Percentiles rank a stretch among this genome's conserved stretches.
phyloP scores from a whole-genome alignment of 2,329 filamentous ascomycete species.

The Raffaelea albimanens region DNA sequence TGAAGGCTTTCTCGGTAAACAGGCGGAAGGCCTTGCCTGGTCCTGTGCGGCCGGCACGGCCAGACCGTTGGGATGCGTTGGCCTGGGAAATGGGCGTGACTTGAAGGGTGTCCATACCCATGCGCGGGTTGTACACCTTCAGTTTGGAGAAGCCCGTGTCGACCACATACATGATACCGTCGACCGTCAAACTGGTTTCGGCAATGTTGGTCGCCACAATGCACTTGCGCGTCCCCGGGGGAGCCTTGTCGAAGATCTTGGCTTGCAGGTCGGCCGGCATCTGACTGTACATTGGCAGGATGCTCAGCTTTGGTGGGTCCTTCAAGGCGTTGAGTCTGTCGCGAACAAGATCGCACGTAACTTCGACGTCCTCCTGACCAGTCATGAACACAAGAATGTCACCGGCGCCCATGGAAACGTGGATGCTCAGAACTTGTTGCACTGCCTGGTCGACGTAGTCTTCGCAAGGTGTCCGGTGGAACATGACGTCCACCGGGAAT shows the following conservation, averaged over 20 bases:
- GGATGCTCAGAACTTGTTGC: slow-evolving; percentile 89
- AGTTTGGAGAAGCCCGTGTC: slow-evolving; percentile 94
- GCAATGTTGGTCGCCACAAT: slow-evolving; percentile 98
- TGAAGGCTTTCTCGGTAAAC: slow-evolving; percentile 89
- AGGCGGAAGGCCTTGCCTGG: slow-evolving; percentile 92
- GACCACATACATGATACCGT: slow-evolving; percentile 98
- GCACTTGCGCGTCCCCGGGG: slow-evolving; percentile 87
- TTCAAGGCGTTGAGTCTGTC: slow-evolving; percentile 83
- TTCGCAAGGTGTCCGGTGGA: slow-evolving; percentile 86
- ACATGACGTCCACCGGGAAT: slow-evolving; percentile 95
- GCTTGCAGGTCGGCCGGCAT: slow-evolving; percentile 98
- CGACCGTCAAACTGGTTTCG: slow-evolving; percentile 93
- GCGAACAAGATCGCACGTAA: slow-evolving; percentile 85
- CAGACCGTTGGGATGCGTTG: slow-evolving; percentile 87
- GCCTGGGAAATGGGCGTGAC: slow-evolving; percentile 97
- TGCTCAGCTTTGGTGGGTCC: slow-evolving; percentile 87
- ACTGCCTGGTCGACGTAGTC: slow-evolving; percentile 97
- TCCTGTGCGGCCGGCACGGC: slow-evolving; percentile 86
- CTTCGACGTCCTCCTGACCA: slow-evolving; percentile 95
- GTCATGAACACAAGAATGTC: slow-evolving; percentile 99
- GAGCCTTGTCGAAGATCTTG: slow-evolving; percentile 90
- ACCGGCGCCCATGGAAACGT: slow-evolving; percentile 85
- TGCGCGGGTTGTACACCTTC: slow-evolving; percentile 96
- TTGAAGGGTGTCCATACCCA: slow-evolving; percentile 98
- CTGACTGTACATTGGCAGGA: slow-evolving; percentile 96